phyloP scores from a whole-genome alignment of 2,329 filamentous ascomycete species.

The Tolypocladium paradoxum region DNA sequence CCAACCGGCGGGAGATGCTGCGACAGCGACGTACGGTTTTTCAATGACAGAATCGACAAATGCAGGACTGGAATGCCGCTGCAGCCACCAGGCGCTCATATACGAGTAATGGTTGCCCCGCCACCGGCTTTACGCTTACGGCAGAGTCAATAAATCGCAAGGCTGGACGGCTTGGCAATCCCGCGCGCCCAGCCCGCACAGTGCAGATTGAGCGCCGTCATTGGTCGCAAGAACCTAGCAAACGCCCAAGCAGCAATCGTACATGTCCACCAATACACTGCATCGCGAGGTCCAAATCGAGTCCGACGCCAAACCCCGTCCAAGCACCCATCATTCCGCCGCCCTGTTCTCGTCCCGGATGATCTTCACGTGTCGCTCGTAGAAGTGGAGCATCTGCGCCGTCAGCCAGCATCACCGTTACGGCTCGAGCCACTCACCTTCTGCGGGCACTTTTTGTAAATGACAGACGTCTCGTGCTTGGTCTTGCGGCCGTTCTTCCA shows the following conservation, averaged over 20 bases:
- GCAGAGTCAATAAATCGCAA: constrained; percentile 20
- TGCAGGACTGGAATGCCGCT: constrained; percentile 6
- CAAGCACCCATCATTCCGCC: constrained; percentile 5
- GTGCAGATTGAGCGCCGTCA: background rate
- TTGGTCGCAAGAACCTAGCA: no score
- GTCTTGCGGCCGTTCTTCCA: constrained; percentile 69
- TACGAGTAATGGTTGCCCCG: constrained; percentile 40
- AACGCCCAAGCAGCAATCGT: no score
- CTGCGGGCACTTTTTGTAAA: constrained; percentile 70
- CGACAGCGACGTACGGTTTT: no score
- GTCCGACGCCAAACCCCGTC: background rate
- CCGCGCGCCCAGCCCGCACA: no score
- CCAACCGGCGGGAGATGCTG: background rate
- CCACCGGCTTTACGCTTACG: constrained; percentile 30
- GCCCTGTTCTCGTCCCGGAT: constrained; percentile 26
- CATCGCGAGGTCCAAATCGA: no score
- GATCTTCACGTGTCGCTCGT: constrained; percentile 47
- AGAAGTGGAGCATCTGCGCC: constrained; percentile 46
- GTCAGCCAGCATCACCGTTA: background rate
- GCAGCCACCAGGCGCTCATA: constrained; percentile 14
- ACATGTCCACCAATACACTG: no score
- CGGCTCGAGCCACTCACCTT: constrained; percentile 39
- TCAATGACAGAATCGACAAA: background rate
- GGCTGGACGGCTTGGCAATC: no score
- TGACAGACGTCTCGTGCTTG: constrained; percentile 55